Base-by-base conservation (phyloP, 352 stramenopile genomes). In the Globisporangium cederbergense region DNA sequence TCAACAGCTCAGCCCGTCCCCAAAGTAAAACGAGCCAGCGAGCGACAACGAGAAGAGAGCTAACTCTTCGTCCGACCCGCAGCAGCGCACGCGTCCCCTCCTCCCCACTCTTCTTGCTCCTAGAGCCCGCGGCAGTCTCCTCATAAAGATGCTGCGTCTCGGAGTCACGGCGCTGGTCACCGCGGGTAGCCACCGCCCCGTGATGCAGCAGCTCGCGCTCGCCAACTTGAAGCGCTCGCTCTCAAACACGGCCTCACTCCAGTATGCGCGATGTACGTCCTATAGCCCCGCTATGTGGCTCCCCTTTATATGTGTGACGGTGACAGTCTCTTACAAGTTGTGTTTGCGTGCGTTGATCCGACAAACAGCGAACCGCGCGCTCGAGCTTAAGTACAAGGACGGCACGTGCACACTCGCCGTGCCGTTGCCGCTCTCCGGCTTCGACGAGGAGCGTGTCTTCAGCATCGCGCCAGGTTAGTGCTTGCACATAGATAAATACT, bases 371-470 rank as follows among this genome's bases (percentile, higher is more conserved):
- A 63, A 64, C 18, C 74, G 78, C 25, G 79, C 83, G 13, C 74
- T 94, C 9, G 86, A 92, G 70, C 81, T 94, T 54, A 90, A 89
- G 71, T 94, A 94, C 55, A 77, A 83, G 59, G 81, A 94, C 55
- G 86, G 81, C 36, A 81, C 78, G 36, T 91, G 86, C 58, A 89
- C 81, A 20, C 62, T 94, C 38, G 83, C 86, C 43, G 76, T 94
- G 55, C 86, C 86, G 9, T 65, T 94, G 32, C 84, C 84, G n/a
- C 76, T 93, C n/a, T 86, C 64, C 34, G 84, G 82, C 13, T 90
- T 89, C 58, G 85, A 91, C 55, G 83, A 91, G 62, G 79, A 91
- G 72, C 76, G 85, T 18, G 85, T 91, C 25, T 92, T 92, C 66
- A 91, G 75, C 58, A 83, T 93, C 42, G 79, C 81, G 11, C 79